Evolutionary conservation across 1,284 basidiomycete genomes (phyloP).

Genomic region (Puccinia horiana): DNA sequence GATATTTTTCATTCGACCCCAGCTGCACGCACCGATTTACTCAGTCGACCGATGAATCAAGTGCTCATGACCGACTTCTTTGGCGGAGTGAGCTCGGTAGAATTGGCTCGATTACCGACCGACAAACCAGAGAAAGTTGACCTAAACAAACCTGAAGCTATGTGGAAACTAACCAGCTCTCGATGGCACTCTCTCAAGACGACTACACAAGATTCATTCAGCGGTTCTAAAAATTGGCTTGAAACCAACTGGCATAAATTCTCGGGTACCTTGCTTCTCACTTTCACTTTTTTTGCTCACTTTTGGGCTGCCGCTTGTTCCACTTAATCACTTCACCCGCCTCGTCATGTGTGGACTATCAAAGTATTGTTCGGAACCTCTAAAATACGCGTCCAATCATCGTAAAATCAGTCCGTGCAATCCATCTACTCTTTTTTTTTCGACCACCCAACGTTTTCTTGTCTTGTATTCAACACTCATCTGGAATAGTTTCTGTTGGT

Average conservation of each 20-base stretch:
- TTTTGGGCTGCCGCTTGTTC: slow-evolving; percentile 18
- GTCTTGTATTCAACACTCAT: no score
- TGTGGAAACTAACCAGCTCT: not conserved
- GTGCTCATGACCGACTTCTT: slow-evolving; percentile 91
- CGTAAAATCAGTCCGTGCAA: no score
- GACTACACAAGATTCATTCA: slow-evolving; percentile 1
- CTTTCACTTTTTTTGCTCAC: slow-evolving; percentile 19
- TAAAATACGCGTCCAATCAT: no score
- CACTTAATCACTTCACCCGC: not conserved
- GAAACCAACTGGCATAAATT: not conserved
- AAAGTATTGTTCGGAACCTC: no score
- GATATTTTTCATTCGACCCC: slow-evolving; percentile 77
- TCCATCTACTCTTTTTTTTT: no score
- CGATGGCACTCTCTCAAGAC: not conserved
- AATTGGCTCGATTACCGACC: slow-evolving; percentile 59
- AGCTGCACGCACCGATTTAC: slow-evolving; percentile 82
- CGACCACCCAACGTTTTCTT: no score
- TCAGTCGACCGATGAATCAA: slow-evolving; percentile 68
- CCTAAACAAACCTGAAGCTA: not conserved
- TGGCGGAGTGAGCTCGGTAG: slow-evolving; percentile 83
- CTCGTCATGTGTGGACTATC: no score
- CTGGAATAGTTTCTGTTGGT: no score
- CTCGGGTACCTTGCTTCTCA: not conserved
- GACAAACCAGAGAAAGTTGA: not conserved
- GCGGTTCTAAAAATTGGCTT: not conserved